A percentile compares a stretch with the other conserved stretches of the same genome.
Evolutionary conservation across 768 basidiomycete genomes (phyloP).

Genomic region (Obba rivulosa): DNA sequence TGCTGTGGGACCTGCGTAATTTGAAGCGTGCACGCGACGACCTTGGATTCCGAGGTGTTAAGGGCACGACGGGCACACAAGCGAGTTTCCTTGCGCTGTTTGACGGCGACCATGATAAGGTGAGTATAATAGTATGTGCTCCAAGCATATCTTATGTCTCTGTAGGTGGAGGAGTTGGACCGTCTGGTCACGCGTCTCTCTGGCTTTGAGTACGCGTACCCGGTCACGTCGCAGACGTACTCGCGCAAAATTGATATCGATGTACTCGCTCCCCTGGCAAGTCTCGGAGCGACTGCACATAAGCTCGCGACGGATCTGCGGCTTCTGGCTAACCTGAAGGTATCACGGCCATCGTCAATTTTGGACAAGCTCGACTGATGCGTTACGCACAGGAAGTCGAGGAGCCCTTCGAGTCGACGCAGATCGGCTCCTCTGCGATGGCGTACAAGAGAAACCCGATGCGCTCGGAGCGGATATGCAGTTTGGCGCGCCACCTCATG

Average conservation of each 20-base stretch:
- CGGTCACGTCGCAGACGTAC: constrained; percentile 98
- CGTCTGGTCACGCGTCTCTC: constrained; percentile 83
- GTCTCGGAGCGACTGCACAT: constrained; percentile 91
- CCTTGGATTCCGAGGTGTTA: constrained; percentile 95
- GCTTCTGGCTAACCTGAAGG: constrained; percentile 90
- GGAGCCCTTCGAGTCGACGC: constrained; percentile 97
- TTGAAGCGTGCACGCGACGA: constrained; percentile 86
- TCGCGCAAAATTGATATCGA: constrained; percentile 97
- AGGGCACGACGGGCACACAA: constrained; percentile 99
- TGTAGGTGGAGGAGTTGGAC: constrained; percentile 84
- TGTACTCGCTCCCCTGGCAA: constrained; percentile 84
- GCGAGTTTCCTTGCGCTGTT: constrained; percentile 93
- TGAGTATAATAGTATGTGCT: constrained; percentile 14
- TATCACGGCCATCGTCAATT: constrained; percentile 14
- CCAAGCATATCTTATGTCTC: background rate
- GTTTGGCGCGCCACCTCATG: constrained; percentile 94
- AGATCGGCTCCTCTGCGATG: constrained; percentile 97
- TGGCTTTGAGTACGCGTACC: constrained; percentile 93
- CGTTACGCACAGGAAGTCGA: constrained; percentile 73
- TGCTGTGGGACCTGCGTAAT: constrained; percentile 95
- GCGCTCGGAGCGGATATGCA: constrained; percentile 97
- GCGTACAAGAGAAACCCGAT: constrained; percentile 99
- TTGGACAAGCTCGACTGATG: background rate
- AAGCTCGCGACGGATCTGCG: constrained; percentile 97
- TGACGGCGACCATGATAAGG: constrained; percentile 93